Base-by-base conservation (phyloP, 495 filamentous ascomycete species). In the Delitschia confertaspora region DNA sequence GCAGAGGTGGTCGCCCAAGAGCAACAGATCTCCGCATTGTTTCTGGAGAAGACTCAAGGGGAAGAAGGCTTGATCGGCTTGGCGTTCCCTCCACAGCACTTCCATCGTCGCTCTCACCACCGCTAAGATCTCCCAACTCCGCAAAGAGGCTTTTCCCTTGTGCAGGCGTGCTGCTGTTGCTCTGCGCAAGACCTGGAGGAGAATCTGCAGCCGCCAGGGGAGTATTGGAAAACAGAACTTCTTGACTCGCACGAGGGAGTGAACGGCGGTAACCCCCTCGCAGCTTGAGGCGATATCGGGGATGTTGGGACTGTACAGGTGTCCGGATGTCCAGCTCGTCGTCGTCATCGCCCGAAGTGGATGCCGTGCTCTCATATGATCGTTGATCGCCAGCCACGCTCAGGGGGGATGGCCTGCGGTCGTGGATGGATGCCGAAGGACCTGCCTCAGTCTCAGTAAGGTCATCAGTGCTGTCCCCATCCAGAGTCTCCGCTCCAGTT, bases 281-380 rank as follows among this genome's bases (percentile, higher is more conserved):
- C 10, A 82, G 66, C 38, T 76, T 75, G 16, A 88, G 65, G 27
- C 81, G 79, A 60, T 85, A 80, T 24, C 77, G 75, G 45, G 83
- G 81, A 11, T 75, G 68, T 16, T 79, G 69, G 18, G 65, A 60
- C 37, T 81, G 73, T 17, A 75, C 68, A 10, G 82, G 78, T 3
- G 83, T 87, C 36, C 69, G 74, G 11, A 75, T 49, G 23, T 70
- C 68, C 18, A 69, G 63, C 39, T 73, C 75, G 19, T 80, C 76
- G 33, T 79, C 79, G 18, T 93, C 87, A 43, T 93, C 88, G 17
- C 70, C 79, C 18, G 85, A 88, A 3, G 83, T 88, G 7, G 89
- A 95, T 14, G 88, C 89, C 4, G 88, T 93, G 66, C 88, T 95
- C 49, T 81, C 71, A 57, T 81, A 84, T 4, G 87, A 88, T 33